These are phyloP conservation scores for Conticribra weissflogii DNA, from an alignment of 108 stramenopile genomes.

Conservation along the genomic window DNA sequence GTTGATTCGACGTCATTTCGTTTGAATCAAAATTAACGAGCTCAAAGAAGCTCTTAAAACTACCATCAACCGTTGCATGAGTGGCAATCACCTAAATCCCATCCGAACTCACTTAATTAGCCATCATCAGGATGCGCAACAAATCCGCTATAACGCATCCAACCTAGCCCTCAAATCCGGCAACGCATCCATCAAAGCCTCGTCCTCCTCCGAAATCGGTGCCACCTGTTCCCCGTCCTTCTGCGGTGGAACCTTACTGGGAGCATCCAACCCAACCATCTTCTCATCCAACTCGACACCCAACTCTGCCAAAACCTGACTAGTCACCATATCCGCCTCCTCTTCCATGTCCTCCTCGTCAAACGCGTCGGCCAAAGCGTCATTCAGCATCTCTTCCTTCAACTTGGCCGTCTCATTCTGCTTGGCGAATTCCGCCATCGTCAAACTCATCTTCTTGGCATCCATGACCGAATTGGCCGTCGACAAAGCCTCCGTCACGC, in stretches of 20 bases:
- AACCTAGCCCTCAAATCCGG: slow-evolving; percentile 82
- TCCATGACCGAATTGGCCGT: slow-evolving; percentile 74
- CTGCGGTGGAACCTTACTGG: slow-evolving; percentile 45
- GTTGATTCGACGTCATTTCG: too few relatives aligned
- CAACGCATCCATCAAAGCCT: slow-evolving; percentile 62
- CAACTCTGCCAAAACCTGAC: slow-evolving; percentile 83
- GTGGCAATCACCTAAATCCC: too few relatives aligned
- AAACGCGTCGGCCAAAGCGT: slow-evolving; percentile 81
- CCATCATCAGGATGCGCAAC: too few relatives aligned
- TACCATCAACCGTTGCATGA: too few relatives aligned
- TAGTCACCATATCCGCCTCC: slow-evolving; percentile 76
- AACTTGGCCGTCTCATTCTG: slow-evolving; percentile 71
- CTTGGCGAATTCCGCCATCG: slow-evolving; percentile 69
- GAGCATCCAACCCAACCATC: slow-evolving; percentile 80
- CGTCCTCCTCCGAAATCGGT: slow-evolving; percentile 61
- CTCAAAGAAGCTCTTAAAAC: too few relatives aligned
- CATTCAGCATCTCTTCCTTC: slow-evolving; percentile 87
- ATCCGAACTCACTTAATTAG: too few relatives aligned
- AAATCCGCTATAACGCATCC: slow-evolving; percentile 76
- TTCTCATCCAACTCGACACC: slow-evolving; percentile 81
- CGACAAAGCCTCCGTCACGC: slow-evolving; percentile 61
- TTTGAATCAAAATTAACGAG: too few relatives aligned
- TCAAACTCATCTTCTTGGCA: slow-evolving; percentile 69
- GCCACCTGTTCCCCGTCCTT: slow-evolving; percentile 25
- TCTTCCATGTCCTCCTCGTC: slow-evolving; percentile 80